A percentile compares a stretch with the other conserved stretches of the same genome.
These are phyloP conservation scores for Glycine soja DNA, from an alignment of 306 rosid species.

Conservation along the genomic window DNA sequence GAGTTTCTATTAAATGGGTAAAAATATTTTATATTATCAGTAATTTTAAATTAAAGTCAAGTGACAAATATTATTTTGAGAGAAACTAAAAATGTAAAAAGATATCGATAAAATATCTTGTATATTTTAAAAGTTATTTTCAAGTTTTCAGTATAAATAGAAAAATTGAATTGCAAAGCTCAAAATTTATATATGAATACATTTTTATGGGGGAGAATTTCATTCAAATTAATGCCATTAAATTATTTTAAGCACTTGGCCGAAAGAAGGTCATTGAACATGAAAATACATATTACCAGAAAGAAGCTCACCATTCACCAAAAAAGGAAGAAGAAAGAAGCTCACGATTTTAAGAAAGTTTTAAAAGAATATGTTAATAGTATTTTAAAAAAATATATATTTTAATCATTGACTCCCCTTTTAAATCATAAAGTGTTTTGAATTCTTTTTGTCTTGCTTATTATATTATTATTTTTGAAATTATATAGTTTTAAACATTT, in stretches of 20 bases:
- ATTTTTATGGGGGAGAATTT: too few relatives aligned
- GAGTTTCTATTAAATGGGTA: neutral
- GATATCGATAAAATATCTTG: neutral
- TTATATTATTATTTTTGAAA: neutral
- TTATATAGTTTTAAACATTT: neutral
- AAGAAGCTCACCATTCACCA: too few relatives aligned
- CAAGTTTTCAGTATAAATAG: neutral
- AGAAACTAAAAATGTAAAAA: neutral
- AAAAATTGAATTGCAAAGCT: neutral
- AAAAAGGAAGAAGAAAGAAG: too few relatives aligned
- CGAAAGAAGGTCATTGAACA: too few relatives aligned
- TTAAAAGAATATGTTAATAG: too few relatives aligned
- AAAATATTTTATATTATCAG: neutral
- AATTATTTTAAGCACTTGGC: too few relatives aligned
- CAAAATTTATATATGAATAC: neutral
- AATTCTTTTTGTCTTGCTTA: neutral
- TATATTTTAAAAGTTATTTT: neutral
- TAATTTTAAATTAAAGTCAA: neutral
- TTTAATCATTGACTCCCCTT: neutral
- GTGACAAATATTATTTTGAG: neutral
- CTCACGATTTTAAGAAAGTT: too few relatives aligned
- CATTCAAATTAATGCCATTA: too few relatives aligned
- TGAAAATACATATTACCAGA: too few relatives aligned
- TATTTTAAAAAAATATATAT: too few relatives aligned
- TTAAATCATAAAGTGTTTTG: neutral